These are phyloP conservation scores for Ammopiptanthus mongolicus DNA, from an alignment of 306 rosid species.

Conservation along the genomic window DNA sequence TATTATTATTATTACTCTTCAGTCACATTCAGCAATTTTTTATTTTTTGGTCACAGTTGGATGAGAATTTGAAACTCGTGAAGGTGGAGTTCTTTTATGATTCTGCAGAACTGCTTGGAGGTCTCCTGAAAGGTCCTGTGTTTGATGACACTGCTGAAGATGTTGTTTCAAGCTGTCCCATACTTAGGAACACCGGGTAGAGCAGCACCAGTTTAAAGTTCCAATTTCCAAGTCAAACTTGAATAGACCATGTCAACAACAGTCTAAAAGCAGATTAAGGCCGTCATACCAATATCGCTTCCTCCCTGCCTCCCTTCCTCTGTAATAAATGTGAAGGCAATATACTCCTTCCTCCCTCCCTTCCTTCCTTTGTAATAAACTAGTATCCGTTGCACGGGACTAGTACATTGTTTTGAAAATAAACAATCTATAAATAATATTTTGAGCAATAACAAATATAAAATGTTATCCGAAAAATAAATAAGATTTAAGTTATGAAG, in stretches of 20 bases:
- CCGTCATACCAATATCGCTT: background rate
- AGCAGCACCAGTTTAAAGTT: background rate
- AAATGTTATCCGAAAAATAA: too few species aligned
- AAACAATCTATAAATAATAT: too few species aligned
- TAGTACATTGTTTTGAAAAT: too few species aligned
- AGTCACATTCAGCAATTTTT: background rate
- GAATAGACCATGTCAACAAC: background rate
- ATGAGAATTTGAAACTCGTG: constrained; percentile 39
- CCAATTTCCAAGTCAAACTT: background rate
- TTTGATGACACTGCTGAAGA: constrained; percentile 29
- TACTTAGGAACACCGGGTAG: constrained; percentile 42
- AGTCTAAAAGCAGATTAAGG: background rate
- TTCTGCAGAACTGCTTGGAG: constrained; percentile 57
- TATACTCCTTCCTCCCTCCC: too few species aligned
- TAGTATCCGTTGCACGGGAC: too few species aligned
- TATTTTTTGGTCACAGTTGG: constrained; percentile 29
- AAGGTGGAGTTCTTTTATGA: constrained; percentile 74
- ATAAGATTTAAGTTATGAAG: too few species aligned
- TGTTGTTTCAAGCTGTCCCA: constrained; percentile 41
- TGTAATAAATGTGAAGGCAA: too few species aligned
- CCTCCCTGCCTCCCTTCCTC: background rate
- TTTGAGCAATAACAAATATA: too few species aligned
- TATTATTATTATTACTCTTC: too few species aligned
- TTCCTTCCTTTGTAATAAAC: too few species aligned
- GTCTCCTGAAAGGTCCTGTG: constrained; percentile 46